Evolutionary conservation across 225 moss, liverwort and hornwort genomes (phyloP), one percentile per base, ranked within the genome.

Genomic region (Pleurozium schreberi): DNA sequence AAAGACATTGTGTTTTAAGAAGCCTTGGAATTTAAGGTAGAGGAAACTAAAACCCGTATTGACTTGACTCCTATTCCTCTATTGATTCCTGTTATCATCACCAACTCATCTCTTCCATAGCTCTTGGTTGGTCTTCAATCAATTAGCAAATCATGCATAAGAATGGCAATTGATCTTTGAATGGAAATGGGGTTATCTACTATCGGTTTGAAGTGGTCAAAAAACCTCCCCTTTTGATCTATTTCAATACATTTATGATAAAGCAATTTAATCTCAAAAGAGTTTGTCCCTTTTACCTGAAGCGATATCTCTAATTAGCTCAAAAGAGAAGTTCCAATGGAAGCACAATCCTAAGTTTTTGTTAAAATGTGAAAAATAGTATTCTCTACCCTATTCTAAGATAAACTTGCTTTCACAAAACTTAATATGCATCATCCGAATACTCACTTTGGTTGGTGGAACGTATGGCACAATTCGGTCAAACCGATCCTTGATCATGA

Each of bases 401-500:
- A 64, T 38, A 9, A 65, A 80, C n/a, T 67, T 75, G 62, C 81
- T 85, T 75, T 66, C 53, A 62, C 68, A 53, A 68, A 64, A 75
- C 26, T 33, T 5, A 63, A 60, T 66, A 82, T 80, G 28, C 27
- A 85, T 75, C 61, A 16, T 52, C 61, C 16, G 62, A 83, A 74
- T 49, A 60, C 90, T 87, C 60, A 93, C 94, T 82, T 89, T 92
- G 40, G 90, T 88, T 52, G 93, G 94, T n/a, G 90, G 89, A 69
- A 90, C 62, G 60, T 88, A 93, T 2, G 91, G 92, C 40, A 91
- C 91, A 80, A 95, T 90, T 70, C 87, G 82, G 79, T 90, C 92
- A 61, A 76, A 82, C 23, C 92, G 90, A 77, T 94, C 93, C 87
- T 95, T 95, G 66, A 93, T 92, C 95, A 95, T 91, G 53, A 94